Evolutionary conservation across 257 asterid species (phyloP).

Genomic region (Nicotiana sylvestris): DNA sequence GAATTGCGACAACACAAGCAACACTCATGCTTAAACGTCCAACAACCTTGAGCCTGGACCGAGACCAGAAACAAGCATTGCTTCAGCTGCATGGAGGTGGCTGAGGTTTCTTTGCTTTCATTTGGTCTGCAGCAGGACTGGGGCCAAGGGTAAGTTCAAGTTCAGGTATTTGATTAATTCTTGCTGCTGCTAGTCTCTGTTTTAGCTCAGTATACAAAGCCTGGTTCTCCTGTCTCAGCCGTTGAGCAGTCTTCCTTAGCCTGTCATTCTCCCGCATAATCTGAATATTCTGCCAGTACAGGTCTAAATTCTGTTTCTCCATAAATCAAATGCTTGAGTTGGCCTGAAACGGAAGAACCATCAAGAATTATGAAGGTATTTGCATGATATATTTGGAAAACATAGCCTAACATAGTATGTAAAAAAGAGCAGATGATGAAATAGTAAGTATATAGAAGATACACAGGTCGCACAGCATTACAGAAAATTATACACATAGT

Average conservation of each 20-base stretch:
- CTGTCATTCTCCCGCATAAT: slow-evolving; percentile 25
- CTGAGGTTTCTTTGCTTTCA: slow-evolving; percentile 3
- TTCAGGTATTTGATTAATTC: slow-evolving; percentile 5
- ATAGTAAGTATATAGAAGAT: background rate
- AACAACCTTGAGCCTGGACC: background rate
- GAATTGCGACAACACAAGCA: background rate
- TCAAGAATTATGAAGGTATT: background rate
- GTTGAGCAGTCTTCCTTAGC: slow-evolving; percentile 26
- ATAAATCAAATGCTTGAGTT: slow-evolving; percentile 7
- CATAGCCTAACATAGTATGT: background rate
- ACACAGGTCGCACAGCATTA: background rate
- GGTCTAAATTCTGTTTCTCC: slow-evolving; percentile 24
- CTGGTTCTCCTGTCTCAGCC: slow-evolving; percentile 26
- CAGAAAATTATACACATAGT: background rate
- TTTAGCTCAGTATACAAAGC: slow-evolving; percentile 21
- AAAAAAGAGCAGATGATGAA: background rate
- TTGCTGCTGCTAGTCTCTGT: slow-evolving; percentile 15
- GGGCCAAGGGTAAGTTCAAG: slow-evolving; percentile 10
- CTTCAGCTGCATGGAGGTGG: slow-evolving; percentile 9
- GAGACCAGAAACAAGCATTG: background rate
- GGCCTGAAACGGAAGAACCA: background rate
- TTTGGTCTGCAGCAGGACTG: background rate
- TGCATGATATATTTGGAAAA: background rate
- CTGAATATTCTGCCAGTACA: slow-evolving; percentile 21
- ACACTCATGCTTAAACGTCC: background rate